Percentiles rank a stretch among this genome's conserved stretches.
phyloP scores from a whole-genome alignment of 495 filamentous ascomycete species.

The Chaetomidium leptoderma region DNA sequence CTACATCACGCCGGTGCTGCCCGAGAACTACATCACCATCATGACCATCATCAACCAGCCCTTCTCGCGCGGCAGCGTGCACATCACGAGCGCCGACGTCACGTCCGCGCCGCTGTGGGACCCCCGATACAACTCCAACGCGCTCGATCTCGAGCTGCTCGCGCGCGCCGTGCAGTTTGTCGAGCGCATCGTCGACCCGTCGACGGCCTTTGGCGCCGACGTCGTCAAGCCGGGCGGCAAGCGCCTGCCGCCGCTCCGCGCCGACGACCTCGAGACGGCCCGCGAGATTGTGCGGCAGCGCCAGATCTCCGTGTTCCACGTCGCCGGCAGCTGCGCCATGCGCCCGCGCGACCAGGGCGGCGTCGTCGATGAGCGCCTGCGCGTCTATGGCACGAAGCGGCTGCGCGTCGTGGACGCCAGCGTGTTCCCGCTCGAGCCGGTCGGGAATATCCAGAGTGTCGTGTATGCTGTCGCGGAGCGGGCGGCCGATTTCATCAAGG shows the following conservation, averaged over 20 bases:
- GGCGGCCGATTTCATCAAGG: constrained; percentile 53
- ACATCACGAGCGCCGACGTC: constrained; percentile 44
- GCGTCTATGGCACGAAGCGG: constrained; percentile 46
- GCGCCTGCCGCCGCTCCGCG: constrained; percentile 23
- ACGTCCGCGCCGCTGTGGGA: constrained; percentile 43
- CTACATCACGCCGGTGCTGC: constrained; percentile 27
- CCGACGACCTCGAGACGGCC: constrained; percentile 34
- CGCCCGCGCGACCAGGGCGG: constrained; percentile 35
- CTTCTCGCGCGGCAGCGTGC: constrained; percentile 55
- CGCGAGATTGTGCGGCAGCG: constrained; percentile 36
- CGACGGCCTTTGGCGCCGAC: constrained; percentile 34
- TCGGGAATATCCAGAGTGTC: constrained; percentile 47
- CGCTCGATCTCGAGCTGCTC: constrained; percentile 48
- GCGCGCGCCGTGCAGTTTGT: constrained; percentile 46
- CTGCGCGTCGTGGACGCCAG: constrained; percentile 55
- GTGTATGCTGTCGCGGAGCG: constrained; percentile 55
- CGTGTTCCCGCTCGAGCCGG: constrained; percentile 47
- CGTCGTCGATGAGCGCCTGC: constrained; percentile 40
- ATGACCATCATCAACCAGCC: constrained; percentile 45
- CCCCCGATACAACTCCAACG: constrained; percentile 52
- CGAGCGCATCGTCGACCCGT: constrained; percentile 40
- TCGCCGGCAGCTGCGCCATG: constrained; percentile 39
- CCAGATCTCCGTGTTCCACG: constrained; percentile 39
- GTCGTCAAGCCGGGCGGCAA: constrained; percentile 34
- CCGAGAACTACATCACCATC: constrained; percentile 42